Evolutionary conservation across 768 basidiomycete species (phyloP), one percentile per base, ranked within the genome.

Genomic region (Rhizopogon roseolus): DNA sequence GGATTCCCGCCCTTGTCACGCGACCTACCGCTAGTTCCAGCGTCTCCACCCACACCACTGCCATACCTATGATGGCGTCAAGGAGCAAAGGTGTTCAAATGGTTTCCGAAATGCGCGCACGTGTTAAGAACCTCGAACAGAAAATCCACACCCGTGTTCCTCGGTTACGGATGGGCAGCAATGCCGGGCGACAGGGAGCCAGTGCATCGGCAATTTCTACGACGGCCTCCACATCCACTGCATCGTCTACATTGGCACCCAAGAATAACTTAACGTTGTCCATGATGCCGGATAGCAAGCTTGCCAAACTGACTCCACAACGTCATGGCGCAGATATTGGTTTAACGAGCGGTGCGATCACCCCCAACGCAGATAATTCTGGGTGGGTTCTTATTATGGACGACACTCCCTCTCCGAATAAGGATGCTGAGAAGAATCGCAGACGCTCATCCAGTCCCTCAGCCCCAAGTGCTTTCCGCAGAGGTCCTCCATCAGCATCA

Each of bases 371-470:
- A 19, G 88, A 90, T 61, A 72, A 84, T 10, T 81, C 88, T 37
- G 90, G 90, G 52, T 93, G 90, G 90, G 90, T 93, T 40, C 79
- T 93, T 37, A 89, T 93, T 48, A 90, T 91, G 89, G 90, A 92
- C 59, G 90, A 91, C 63, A 85, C 86, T 2, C 86, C 89, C 22
- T 84, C 84, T 14, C 87, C 86, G 19, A 74, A 73, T 29, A 86
- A 82, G 66, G 74, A 78, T 43, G 71, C 73, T 56, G 77, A 77
- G 51, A 76, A 79, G 55, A 81, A 83, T 62, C 73, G 76, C 55
- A 75, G 86, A 54, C 76, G 86, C 61, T 66, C 79, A 37, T 82
- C 85, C 16, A 89, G 84, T 57, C 86, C 88, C 19, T 73, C 77
- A 49, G 78, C 75, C 28, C 76, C 81, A n/a, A 75, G 76, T 37